phyloP scores from a whole-genome alignment of 2,329 filamentous ascomycete genomes.

The Aspergillus transmontanensis region DNA sequence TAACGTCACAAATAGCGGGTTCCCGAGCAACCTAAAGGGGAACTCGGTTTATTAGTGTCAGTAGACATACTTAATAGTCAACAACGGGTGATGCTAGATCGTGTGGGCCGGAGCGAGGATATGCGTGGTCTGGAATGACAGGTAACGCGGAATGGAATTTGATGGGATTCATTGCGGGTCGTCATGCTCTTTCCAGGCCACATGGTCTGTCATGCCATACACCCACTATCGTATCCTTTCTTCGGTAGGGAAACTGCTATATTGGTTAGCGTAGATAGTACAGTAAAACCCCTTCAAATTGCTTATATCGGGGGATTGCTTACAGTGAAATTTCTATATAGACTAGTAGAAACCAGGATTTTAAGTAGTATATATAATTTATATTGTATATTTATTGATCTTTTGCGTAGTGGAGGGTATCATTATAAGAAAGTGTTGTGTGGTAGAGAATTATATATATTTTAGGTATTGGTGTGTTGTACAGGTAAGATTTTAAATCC shows the following conservation, averaged over 20 bases:
- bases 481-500: too few relatives aligned
- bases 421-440: too few relatives aligned
- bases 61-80: background rate
- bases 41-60: background rate
- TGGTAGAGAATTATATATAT: too few relatives aligned
- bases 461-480: too few relatives aligned
- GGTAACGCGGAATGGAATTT: background rate
- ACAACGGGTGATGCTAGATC: constrained; percentile 3
- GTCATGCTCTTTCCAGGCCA: constrained; percentile 4
- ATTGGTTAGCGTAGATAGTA: background rate
- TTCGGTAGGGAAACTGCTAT: background rate
- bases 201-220: constrained; percentile 3
- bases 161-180: constrained; percentile 8
- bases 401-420: too few relatives aligned
- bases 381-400: too few relatives aligned
- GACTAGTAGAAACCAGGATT: too few relatives aligned
- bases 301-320: too few relatives aligned
- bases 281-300: too few relatives aligned
- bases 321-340: too few relatives aligned
- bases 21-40: background rate
- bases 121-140: constrained; percentile 11
- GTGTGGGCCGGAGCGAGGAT: constrained; percentile 1
- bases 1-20: background rate
- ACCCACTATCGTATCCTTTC: background rate
- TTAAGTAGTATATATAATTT: too few relatives aligned